phyloP scores from a whole-genome alignment of 345 rosid genomes.

The Hevea brasiliensis region DNA sequence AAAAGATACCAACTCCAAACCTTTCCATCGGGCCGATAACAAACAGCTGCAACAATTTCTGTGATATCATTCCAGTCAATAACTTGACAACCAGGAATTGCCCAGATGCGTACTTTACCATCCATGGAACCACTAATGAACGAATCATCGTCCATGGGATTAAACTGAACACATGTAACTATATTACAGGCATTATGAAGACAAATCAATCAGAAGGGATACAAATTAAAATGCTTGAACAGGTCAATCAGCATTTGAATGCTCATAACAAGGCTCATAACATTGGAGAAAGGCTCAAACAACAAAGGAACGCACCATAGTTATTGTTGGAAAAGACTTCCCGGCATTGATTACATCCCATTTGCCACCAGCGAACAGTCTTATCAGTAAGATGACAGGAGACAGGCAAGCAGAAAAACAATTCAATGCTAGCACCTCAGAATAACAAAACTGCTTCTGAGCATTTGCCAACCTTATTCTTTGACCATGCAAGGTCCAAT shows the following conservation, averaged over 20 bases:
- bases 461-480: conserved; percentile 34
- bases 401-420: conserved; percentile 15
- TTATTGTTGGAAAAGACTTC: conserved; percentile 41
- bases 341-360: conserved; percentile 41
- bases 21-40: conserved; percentile 51
- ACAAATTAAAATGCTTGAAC: not conserved
- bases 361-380: conserved; percentile 58
- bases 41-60: conserved; percentile 48
- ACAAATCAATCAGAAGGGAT: conserved; percentile 1
- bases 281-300: not conserved
- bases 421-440: not conserved
- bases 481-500: conserved; percentile 57
- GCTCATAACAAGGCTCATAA: not conserved
- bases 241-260: not conserved
- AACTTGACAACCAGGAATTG: conserved; percentile 34
- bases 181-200: not conserved
- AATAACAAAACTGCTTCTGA: conserved; percentile 7
- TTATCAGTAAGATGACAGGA: conserved; percentile 54
- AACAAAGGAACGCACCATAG: conserved; percentile 37
- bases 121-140: conserved; percentile 28
- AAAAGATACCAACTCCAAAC: conserved; percentile 19
- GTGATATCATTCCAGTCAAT: conserved; percentile 47
- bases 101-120: conserved; percentile 31
- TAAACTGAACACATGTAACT: conserved; percentile 26
- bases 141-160: conserved; percentile 19